These are phyloP conservation scores for Aureobasidium melanogenum DNA, from an alignment of 2,329 filamentous ascomycete genomes.

Conservation along the genomic window DNA sequence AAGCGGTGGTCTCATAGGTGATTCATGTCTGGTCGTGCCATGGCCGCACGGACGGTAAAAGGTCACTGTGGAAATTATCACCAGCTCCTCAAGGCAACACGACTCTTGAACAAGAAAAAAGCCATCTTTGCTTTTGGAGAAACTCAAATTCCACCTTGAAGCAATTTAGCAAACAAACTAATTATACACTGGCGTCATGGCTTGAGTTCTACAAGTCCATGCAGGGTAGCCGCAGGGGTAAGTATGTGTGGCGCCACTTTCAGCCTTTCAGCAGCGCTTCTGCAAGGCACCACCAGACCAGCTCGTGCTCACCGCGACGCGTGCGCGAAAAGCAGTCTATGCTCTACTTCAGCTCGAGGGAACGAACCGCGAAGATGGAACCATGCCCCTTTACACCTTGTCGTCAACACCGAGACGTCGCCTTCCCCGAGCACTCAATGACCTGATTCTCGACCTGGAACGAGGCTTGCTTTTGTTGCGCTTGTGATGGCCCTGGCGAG, in stretches of 20 bases:
- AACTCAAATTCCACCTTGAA: neutral
- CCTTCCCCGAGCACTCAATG: neutral
- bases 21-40: neutral
- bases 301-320: neutral
- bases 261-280: neutral
- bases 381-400: neutral
- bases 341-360: neutral
- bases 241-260: neutral
- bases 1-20: neutral
- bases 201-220: neutral
- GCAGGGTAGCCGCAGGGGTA: neutral
- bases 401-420: neutral
- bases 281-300: neutral
- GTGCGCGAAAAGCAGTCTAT: neutral
- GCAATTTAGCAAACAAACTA: neutral
- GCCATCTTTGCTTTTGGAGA: neutral
- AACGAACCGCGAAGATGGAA: too few species aligned
- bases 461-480: conserved; percentile 2
- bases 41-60: neutral
- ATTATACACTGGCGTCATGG: neutral
- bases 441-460: neutral
- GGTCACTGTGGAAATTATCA: conserved; percentile 8
- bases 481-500: neutral
- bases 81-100: neutral
- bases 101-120: neutral